Base-by-base conservation (phyloP, 2,329 filamentous ascomycete species). In the Corynespora cassiicola region DNA sequence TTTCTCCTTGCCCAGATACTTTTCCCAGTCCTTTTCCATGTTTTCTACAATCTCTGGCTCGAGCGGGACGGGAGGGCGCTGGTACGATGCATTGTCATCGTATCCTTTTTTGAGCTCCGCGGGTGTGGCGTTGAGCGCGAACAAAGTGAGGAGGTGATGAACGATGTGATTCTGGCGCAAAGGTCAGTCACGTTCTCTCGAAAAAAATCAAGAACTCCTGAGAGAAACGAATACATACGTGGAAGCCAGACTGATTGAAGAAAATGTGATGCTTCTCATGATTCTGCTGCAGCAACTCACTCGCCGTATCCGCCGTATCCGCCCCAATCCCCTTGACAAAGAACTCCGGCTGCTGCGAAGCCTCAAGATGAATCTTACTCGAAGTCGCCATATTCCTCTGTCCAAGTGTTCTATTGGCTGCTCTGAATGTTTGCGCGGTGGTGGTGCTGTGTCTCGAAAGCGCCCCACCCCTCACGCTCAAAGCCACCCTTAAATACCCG, bases 61-160 rank as follows among this genome's bases (percentile, higher is more conserved):
- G 2, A 76, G 52, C 0, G 76, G 66, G 5, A 72, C 64, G 0
- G 68, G 68, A 0, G 77, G 74, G 3, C 80, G 73, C 60, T 96
- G 90, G 58, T 92, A 91, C 4, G 61, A 58, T 4, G 69, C 70
- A 64, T 92, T 90, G 28, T 70, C 63, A 27, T 83, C 74, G 61
- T 87, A 96, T 11, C 78, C 84, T 8, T 70, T 69, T 52, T 84
- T 75, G 3, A 96, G 75, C 12, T 79, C 65, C 0, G 75, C 62
- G 0, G 84, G 64, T 0, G 77, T 69, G 6, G 88, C 89, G 1
- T 86, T 85, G 1, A 94, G 82, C 21, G 87, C 86, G 63, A 86
- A 95, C 19, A 94, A 73, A 11, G 84, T 84, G 8, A 95, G 78
- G 5, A 95, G 70, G 22, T 90, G 84, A 54, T 96, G 90, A 3